Conservation (phyloP, 768 basidiomycete genomes). For the Macrolepiota fuliginosa region DNA sequence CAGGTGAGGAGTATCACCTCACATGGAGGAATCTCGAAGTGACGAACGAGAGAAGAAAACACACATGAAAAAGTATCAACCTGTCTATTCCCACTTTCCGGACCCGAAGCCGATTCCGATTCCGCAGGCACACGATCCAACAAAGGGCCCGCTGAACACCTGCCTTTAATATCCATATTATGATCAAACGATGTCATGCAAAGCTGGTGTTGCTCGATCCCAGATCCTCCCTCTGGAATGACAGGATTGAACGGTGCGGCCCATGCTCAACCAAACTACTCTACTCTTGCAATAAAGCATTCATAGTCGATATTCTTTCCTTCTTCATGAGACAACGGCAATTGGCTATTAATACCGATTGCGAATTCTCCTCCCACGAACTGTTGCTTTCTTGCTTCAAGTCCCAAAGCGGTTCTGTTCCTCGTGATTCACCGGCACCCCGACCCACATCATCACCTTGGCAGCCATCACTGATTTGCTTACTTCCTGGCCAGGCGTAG, state of each 20-base stretch:
- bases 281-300: neutral
- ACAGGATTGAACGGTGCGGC: neutral
- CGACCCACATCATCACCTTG: slow-evolving; percentile 1
- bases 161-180: neutral
- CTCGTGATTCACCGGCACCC: neutral
- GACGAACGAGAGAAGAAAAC: neutral
- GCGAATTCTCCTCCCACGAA: neutral
- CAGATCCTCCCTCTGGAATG: neutral
- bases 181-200: neutral
- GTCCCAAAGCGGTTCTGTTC: neutral
- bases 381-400: neutral
- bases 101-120: slow-evolving; percentile 8
- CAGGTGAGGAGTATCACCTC: neutral
- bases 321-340: neutral
- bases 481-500: too few species aligned
- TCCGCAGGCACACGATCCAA: slow-evolving; percentile 3
- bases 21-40: neutral
- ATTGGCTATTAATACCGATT: neutral
- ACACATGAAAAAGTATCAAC: neutral
- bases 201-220: neutral
- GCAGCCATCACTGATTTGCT: slow-evolving; percentile 1
- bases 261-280: neutral
- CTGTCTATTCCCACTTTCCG: neutral
- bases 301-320: neutral
- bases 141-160: neutral